phyloP scores from a whole-genome alignment of 352 stramenopile species.

The Pythium sp. region DNA sequence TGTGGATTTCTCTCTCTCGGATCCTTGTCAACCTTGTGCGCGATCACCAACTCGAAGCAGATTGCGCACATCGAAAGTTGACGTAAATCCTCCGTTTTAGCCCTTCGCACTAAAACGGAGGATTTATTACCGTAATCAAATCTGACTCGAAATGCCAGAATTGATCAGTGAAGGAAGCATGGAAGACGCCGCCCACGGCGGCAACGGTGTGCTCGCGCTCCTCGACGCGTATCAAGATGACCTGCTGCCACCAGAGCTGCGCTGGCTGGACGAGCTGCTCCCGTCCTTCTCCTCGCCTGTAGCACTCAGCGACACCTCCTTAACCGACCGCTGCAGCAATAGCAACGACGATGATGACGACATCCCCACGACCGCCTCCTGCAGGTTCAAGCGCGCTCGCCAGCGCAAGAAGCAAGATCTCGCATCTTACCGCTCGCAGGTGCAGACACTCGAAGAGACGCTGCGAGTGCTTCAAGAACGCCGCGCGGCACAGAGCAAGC shows the following conservation, averaged over 20 bases:
- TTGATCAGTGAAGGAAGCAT: background rate
- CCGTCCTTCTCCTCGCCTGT: background rate
- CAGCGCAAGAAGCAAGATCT: background rate
- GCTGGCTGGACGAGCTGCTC: background rate
- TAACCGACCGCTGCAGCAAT: too few species aligned
- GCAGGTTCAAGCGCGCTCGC: background rate
- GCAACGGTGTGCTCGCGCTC: background rate
- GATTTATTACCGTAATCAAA: too few species aligned
- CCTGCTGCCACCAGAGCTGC: background rate
- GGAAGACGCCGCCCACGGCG: background rate
- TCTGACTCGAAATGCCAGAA: background rate
- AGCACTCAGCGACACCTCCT: background rate
- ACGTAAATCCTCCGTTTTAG: background rate
- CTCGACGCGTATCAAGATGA: background rate
- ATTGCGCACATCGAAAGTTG: background rate
- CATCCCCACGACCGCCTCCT: background rate
- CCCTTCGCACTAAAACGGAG: too few species aligned
- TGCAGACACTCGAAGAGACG: background rate
- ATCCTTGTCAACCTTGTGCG: background rate
- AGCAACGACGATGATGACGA: background rate
- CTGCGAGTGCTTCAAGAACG: background rate
- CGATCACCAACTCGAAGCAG: background rate
- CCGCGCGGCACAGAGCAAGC: background rate
- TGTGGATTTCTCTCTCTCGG: too few species aligned
- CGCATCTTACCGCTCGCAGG: background rate